A percentile compares a stretch with the other conserved stretches of the same genome.
Conservation (phyloP, 257 asterid genomes). For the Przewalskia tangutica region DNA sequence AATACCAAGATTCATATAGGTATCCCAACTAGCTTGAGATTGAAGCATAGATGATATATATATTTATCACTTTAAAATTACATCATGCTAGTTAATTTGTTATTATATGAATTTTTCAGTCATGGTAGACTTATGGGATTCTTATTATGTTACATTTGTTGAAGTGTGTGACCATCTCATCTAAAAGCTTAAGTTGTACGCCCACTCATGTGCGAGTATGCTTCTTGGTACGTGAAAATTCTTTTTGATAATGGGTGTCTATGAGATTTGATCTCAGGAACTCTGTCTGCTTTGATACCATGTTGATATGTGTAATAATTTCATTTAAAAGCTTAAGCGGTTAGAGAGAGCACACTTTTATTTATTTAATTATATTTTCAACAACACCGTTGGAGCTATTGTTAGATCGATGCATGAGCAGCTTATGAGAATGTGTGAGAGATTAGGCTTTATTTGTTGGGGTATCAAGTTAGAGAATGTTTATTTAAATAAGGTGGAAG, state of each 20-base stretch:
- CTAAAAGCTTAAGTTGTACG: not conserved
- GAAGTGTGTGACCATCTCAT: not conserved
- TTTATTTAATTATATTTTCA: not conserved
- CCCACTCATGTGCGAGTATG: not conserved
- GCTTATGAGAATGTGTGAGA: not conserved
- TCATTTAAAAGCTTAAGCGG: not conserved
- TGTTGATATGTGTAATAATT: not conserved
- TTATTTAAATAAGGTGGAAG: not conserved
- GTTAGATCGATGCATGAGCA: not conserved
- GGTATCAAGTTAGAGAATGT: not conserved
- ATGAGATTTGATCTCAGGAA: not conserved
- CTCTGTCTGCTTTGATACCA: not conserved
- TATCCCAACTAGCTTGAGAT: not conserved
- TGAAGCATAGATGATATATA: not conserved
- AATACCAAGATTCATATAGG: not conserved
- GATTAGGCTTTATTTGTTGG: not conserved
- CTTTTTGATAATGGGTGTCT: not conserved
- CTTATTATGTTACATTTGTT: not conserved
- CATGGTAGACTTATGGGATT: not conserved
- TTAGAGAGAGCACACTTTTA: not conserved
- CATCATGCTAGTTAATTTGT: not conserved
- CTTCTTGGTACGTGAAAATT: not conserved
- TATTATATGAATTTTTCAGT: not conserved
- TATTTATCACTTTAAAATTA: not conserved
- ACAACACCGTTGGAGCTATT: not conserved